Percentiles rank a stretch among this genome's conserved stretches.
Conservation (phyloP, 805 yeast species). For the Candida argentea region DNA sequence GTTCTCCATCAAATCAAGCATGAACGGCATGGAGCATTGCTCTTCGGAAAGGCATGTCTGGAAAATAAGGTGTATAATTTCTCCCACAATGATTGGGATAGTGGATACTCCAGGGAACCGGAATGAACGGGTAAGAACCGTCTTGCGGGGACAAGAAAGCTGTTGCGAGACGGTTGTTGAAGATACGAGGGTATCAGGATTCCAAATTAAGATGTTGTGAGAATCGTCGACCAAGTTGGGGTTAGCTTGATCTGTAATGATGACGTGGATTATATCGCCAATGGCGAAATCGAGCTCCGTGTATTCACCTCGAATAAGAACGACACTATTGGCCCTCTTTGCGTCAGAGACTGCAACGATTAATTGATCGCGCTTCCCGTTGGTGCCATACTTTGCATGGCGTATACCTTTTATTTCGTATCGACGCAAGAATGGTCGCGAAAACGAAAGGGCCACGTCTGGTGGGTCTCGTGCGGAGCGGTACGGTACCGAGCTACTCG, state of each 20-base stretch:
- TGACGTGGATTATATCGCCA: conserved; percentile 54
- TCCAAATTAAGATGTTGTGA: conserved; percentile 59
- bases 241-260: conserved; percentile 32
- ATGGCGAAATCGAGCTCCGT: conserved; percentile 34
- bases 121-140: conserved; percentile 49
- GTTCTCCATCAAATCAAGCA: conserved; percentile 28
- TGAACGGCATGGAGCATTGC: conserved; percentile 25
- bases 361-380: conserved; percentile 32
- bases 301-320: conserved; percentile 58
- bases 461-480: too few relatives aligned
- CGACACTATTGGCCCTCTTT: conserved; percentile 19
- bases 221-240: conserved; percentile 43
- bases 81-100: conserved; percentile 68
- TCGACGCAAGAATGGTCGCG: conserved; percentile 37
- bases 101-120: conserved; percentile 55
- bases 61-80: conserved; percentile 68
- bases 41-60: conserved; percentile 41
- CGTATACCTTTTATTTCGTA: conserved; percentile 32
- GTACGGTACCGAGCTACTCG: too few relatives aligned
- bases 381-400: conserved; percentile 18
- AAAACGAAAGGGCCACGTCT: too few relatives aligned
- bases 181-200: conserved; percentile 75
- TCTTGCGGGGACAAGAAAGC: conserved; percentile 59
- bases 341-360: conserved; percentile 43
- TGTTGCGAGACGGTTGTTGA: conserved; percentile 79